phyloP scores from a whole-genome alignment of 192 early-diverging fungal species.

The Mortierella antarctica region DNA sequence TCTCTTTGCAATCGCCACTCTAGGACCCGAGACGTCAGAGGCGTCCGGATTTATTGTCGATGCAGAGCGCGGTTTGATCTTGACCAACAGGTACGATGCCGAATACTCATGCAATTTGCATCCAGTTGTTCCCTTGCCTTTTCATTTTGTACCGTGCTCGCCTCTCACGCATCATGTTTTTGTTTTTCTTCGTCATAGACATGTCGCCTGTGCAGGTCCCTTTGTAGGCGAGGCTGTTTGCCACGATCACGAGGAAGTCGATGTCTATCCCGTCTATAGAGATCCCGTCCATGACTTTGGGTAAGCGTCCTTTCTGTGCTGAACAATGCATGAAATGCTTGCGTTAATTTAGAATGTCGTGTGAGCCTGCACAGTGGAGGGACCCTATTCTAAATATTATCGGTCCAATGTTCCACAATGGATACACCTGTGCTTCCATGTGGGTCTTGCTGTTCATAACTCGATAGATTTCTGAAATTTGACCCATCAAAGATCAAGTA shows the following conservation, averaged over 20 bases:
- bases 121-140: not conserved
- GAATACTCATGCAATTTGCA: not conserved
- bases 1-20: not conserved
- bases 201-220: conserved; percentile 83
- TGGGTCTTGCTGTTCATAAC: too few relatives aligned
- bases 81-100: conserved; percentile 70
- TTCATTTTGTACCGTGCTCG: not conserved
- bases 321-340: not conserved
- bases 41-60: conserved; percentile 90
- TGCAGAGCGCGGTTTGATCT: conserved; percentile 70
- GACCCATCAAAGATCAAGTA: conserved; percentile 79
- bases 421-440: too few relatives aligned
- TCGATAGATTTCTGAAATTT: conserved; percentile 61
- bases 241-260: conserved; percentile 83
- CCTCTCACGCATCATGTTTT: not conserved
- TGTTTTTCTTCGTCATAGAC: conserved; percentile 22
- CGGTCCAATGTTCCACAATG: too few relatives aligned
- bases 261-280: conserved; percentile 78
- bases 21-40: conserved; percentile 74
- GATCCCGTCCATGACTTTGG: conserved; percentile 87
- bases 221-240: conserved; percentile 86
- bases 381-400: not conserved
- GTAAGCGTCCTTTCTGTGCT: conserved; percentile 17
- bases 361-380: not conserved
- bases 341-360: conserved; percentile 1